phyloP scores from a whole-genome alignment of 805 yeast genomes.

The Candida hungchunana region DNA sequence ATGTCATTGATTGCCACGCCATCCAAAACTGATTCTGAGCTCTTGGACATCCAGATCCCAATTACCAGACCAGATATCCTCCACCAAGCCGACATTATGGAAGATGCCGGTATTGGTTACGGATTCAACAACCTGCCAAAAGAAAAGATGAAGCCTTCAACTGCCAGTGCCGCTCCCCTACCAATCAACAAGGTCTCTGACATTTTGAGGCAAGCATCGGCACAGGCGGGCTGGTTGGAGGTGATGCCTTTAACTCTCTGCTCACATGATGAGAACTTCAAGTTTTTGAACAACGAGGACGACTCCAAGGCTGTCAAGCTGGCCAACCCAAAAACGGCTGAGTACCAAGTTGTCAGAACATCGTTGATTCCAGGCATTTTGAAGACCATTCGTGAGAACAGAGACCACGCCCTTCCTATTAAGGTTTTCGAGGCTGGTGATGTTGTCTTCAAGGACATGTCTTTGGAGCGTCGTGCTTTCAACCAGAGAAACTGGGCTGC shows the following conservation, averaged over 20 bases:
- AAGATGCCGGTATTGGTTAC: conserved; percentile 94
- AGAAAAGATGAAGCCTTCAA: conserved; percentile 70
- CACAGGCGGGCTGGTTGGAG: conserved; percentile 95
- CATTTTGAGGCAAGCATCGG: conserved; percentile 82
- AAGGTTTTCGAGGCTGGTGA: conserved; percentile 95
- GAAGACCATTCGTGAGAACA: conserved; percentile 93
- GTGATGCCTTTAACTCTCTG: conserved; percentile 93
- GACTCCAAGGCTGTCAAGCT: conserved; percentile 82
- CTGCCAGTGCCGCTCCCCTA: conserved; percentile 80
- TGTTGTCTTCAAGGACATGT: conserved; percentile 77
- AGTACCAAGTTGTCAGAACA: conserved; percentile 97
- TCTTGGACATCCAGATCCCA: conserved; percentile 58
- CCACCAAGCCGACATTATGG: conserved; percentile 98
- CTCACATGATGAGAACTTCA: conserved; percentile 96
- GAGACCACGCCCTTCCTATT: conserved; percentile 92
- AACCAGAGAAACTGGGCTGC: conserved; percentile 97
- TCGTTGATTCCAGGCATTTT: conserved; percentile 89
- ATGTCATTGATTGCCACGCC: conserved; percentile 75
- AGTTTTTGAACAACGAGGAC: conserved; percentile 70
- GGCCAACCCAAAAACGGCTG: conserved; percentile 94
- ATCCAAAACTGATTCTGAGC: conserved; percentile 40
- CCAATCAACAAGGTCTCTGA: conserved; percentile 90
- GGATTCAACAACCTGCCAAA: conserved; percentile 87
- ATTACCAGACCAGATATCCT: conserved; percentile 93
- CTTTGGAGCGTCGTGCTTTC: conserved; percentile 81